phyloP scores from a whole-genome alignment of 2,329 filamentous ascomycete species.

The Colletotrichum karsti region DNA sequence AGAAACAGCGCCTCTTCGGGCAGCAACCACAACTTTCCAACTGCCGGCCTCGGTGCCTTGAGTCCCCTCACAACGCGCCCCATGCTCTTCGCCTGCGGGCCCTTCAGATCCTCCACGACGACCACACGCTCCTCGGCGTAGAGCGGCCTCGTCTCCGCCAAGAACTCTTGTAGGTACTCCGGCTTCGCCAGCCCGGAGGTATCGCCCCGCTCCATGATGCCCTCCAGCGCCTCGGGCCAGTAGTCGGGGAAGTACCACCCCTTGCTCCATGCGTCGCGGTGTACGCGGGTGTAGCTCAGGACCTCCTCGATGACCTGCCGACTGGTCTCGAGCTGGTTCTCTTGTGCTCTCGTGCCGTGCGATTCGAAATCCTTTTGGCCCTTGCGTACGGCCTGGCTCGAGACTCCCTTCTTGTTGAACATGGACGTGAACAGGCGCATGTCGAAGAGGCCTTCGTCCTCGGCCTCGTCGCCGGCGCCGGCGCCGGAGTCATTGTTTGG shows the following conservation, averaged over 20 bases:
- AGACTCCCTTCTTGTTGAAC: conserved; percentile 59
- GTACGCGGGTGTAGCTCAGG: conserved; percentile 78
- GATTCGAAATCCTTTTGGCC: conserved; percentile 98
- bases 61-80: conserved; percentile 71
- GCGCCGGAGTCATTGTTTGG: conserved; percentile 32
- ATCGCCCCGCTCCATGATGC: conserved; percentile 10
- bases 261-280: conserved; percentile 72
- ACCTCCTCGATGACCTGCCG: conserved; percentile 90
- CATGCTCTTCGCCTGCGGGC: conserved; percentile 78
- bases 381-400: conserved; percentile 78
- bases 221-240: conserved; percentile 44
- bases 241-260: conserved; percentile 78
- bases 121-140: conserved; percentile 63
- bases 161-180: conserved; percentile 21
- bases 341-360: conserved; percentile 86
- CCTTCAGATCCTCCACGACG: conserved; percentile 75
- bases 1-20: conserved; percentile 93
- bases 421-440: conserved; percentile 76
- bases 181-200: conserved; percentile 14
- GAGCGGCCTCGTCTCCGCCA: conserved; percentile 37
- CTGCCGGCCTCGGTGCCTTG: conserved; percentile 59
- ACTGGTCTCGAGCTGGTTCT: conserved; percentile 79
- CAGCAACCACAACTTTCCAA: conserved; percentile 79
- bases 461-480: conserved; percentile 63
- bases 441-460: conserved; percentile 85